These are phyloP conservation scores for Orbilia javanica DNA, from an alignment of 2,329 filamentous ascomycete species.

Conservation along the genomic window DNA sequence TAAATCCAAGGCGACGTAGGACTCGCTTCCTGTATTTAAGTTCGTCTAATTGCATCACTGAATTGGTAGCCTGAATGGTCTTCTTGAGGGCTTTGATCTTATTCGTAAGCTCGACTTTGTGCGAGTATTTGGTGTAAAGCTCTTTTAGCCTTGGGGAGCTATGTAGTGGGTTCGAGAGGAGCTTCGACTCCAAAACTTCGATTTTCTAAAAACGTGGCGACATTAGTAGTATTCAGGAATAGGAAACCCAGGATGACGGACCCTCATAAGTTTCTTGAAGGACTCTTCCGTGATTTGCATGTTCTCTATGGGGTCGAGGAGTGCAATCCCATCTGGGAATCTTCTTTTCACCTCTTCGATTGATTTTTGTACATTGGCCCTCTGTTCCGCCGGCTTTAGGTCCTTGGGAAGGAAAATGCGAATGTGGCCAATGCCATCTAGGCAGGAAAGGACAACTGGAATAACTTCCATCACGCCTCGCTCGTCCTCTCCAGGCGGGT, in stretches of 20 bases:
- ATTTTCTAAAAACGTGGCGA: constrained; percentile 78
- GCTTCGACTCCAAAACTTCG: constrained; percentile 90
- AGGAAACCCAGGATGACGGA: constrained; percentile 63
- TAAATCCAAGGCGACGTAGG: constrained; percentile 91
- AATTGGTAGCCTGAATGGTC: constrained; percentile 84
- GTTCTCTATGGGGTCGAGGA: constrained; percentile 92
- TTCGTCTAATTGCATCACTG: constrained; percentile 93
- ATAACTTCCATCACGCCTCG: constrained; percentile 82
- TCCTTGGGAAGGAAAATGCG: constrained; percentile 86
- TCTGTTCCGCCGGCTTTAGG: constrained; percentile 75
- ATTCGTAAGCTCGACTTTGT: constrained; percentile 79
- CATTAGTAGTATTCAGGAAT: constrained; percentile 1
- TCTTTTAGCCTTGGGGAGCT: constrained; percentile 85
- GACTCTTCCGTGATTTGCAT: constrained; percentile 93
- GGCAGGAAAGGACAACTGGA: constrained; percentile 85
- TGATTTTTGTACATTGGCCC: constrained; percentile 75
- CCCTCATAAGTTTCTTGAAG: constrained; percentile 87
- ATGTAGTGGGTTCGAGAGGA: constrained; percentile 90
- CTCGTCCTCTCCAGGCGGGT: constrained; percentile 73
- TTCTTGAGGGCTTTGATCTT: constrained; percentile 91
- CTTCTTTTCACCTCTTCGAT: constrained; percentile 84
- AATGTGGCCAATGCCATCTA: constrained; percentile 86
- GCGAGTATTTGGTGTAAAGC: constrained; percentile 87
- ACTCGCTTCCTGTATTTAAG: constrained; percentile 96
- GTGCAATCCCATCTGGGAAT: constrained; percentile 90